phyloP scores from a whole-genome alignment of 208 protist species.

The Lotmaria passim region DNA sequence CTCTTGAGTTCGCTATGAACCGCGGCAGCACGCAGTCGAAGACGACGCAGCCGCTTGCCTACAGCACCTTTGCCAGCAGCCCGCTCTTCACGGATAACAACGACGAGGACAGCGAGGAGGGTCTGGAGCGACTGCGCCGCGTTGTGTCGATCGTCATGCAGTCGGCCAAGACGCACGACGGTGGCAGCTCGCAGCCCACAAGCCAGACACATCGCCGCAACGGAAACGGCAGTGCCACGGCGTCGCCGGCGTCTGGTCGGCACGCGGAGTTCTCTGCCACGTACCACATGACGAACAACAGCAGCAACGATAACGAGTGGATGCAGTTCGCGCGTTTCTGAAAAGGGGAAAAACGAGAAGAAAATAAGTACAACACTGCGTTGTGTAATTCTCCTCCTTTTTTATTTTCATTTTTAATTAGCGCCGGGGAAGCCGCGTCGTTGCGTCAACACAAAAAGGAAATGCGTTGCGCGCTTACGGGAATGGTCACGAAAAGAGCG shows the following conservation, averaged over 20 bases:
- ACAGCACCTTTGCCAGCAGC: constrained; percentile 40
- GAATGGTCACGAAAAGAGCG: neutral
- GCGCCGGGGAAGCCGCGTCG: no score
- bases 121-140: constrained; percentile 40
- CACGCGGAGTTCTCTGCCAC: constrained; percentile 37
- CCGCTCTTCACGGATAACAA: constrained; percentile 46
- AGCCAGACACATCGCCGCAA: constrained; percentile 23
- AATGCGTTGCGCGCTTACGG: no score
- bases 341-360: neutral
- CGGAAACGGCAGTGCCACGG: neutral
- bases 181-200: constrained; percentile 20
- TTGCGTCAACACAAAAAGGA: constrained; percentile 14
- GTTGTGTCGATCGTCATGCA: constrained; percentile 51
- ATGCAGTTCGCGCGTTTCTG: constrained; percentile 32
- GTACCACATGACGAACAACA: constrained; percentile 21
- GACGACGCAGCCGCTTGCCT: constrained; percentile 31
- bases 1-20: constrained; percentile 41
- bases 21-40: constrained; percentile 18
- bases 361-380: constrained; percentile 4
- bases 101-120: constrained; percentile 47
- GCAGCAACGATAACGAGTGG: constrained; percentile 23
- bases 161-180: constrained; percentile 30
- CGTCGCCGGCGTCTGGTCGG: constrained; percentile 10
- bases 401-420: constrained; percentile 23
- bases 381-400: constrained; percentile 11